Evolutionary conservation across 208 protist genomes (phyloP), one percentile per base, ranked within the genome.

Genomic region (Tritrichomonas foetus): DNA sequence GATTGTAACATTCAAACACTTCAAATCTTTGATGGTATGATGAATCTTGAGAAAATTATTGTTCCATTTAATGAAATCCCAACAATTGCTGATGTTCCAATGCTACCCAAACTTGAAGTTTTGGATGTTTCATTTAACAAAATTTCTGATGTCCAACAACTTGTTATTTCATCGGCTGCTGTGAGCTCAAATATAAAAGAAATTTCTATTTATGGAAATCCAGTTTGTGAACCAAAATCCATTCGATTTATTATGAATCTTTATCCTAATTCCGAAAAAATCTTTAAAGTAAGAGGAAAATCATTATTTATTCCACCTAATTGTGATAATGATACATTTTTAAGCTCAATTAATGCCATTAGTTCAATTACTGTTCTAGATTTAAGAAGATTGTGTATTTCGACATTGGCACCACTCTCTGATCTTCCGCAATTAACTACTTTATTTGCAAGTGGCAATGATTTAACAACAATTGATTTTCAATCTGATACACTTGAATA

Each of bases 71-170:
- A 89, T 47, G 57, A 61, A 16, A 57, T 89, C 3, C 0, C 9
- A 89, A 53, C 78, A 13, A 89, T 89, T 39, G 20, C 47, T 22
- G 78, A 89, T 36, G 11, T 89, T 2, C 78, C 78, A 41, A 1
- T 39, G 53, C 78, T 89, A 39, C 78, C 78, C n/a, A 49, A 44
- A n/a, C 78, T 89, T 53, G 16, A 53, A 57, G 27, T 57, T 20
- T 57, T 89, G 25, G 78, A 89, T 57, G 25, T 89, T 20, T 89
- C 47, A 39, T 89, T 89, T 50, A 89, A 89, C 30, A 39, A 39
- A 30, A 61, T 89, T 57, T 14, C 44, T 11, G 44, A 89, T 39
- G 41, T 89, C 16, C 33, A 89, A 44, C 3, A 89, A 44, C 30
- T 89, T 20, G 44, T 89, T 39, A 44, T 33, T 55, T 47, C 25